Evolutionary conservation across 179 eudicot species (phyloP).

Genomic region (Actinidia chinensis): DNA sequence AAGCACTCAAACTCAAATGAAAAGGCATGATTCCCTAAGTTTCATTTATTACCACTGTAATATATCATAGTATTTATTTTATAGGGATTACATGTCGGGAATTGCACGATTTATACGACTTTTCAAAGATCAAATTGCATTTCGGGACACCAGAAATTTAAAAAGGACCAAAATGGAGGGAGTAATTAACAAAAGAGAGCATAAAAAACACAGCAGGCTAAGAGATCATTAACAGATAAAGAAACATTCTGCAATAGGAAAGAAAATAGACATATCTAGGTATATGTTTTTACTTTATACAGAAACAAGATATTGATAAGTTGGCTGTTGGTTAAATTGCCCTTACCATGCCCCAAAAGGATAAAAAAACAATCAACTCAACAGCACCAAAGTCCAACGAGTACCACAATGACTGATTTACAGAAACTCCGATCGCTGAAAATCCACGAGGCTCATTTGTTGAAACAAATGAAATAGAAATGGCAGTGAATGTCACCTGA

Average conservation of each 20-base stretch:
- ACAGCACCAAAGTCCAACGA: conserved; percentile 99
- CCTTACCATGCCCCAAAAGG: conserved; percentile 58
- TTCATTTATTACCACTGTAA: too few species aligned
- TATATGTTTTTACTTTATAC: background rate
- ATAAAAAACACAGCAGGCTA: conserved; percentile 92
- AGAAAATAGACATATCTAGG: conserved; percentile 5
- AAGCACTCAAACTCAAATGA: too few species aligned
- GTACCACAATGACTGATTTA: conserved; percentile 91
- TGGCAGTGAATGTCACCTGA: conserved; percentile 52
- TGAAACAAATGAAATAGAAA: background rate
- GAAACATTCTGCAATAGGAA: conserved; percentile 51
- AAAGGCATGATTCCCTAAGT: too few species aligned
- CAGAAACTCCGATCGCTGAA: conserved; percentile 5
- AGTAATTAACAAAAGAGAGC: conserved; percentile 22
- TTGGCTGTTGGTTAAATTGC: background rate
- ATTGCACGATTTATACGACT: too few species aligned
- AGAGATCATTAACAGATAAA: conserved; percentile 84
- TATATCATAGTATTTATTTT: too few species aligned
- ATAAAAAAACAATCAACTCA: conserved; percentile 87
- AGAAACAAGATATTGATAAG: background rate
- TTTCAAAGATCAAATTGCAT: too few species aligned
- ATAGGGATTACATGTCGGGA: too few species aligned
- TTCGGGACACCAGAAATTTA: too few species aligned
- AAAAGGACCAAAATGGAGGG: too few species aligned
- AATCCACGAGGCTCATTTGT: conserved; percentile 3